These are phyloP conservation scores for Hypomyces rosellus DNA, from an alignment of 2,329 filamentous ascomycete species.

Conservation along the genomic window DNA sequence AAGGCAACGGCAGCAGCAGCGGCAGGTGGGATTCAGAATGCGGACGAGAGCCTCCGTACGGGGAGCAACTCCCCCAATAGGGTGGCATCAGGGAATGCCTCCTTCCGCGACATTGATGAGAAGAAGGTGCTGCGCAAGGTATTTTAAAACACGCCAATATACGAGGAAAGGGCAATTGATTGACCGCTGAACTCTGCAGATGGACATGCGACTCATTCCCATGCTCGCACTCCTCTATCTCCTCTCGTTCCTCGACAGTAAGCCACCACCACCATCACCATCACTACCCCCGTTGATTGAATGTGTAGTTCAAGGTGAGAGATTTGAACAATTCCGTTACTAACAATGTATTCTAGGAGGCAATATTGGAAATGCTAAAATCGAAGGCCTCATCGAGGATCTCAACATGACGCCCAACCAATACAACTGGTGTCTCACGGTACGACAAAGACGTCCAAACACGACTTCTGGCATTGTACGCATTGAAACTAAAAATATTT, in stretches of 20 bases:
- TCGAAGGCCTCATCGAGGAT: slow-evolving; percentile 48
- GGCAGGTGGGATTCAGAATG: no score
- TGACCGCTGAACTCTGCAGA: slow-evolving; percentile 27
- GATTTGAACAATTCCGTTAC: neutral
- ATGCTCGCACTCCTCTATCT: slow-evolving; percentile 63
- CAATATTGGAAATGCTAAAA: slow-evolving; percentile 63
- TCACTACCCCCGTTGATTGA: neutral
- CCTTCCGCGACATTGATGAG: slow-evolving; percentile 28
- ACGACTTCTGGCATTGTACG: no score
- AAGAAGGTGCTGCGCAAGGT: slow-evolving; percentile 54
- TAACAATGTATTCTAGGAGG: slow-evolving; percentile 32
- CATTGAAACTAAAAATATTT: no score
- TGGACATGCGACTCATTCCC: slow-evolving; percentile 48
- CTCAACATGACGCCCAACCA: slow-evolving; percentile 54
- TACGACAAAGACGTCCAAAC: no score
- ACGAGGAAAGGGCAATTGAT: neutral
- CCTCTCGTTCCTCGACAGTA: slow-evolving; percentile 60
- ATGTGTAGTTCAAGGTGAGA: neutral
- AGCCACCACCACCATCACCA: slow-evolving; percentile 11
- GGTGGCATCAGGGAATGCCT: neutral
- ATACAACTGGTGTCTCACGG: slow-evolving; percentile 61
- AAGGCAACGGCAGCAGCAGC: no score
- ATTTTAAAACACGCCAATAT: neutral
- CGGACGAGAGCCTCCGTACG: no score
- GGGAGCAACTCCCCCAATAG: no score